Evolutionary conservation across 441 rosid species (phyloP), one percentile per base, ranked within the genome.

Genomic region (Flueggea neowawraea): DNA sequence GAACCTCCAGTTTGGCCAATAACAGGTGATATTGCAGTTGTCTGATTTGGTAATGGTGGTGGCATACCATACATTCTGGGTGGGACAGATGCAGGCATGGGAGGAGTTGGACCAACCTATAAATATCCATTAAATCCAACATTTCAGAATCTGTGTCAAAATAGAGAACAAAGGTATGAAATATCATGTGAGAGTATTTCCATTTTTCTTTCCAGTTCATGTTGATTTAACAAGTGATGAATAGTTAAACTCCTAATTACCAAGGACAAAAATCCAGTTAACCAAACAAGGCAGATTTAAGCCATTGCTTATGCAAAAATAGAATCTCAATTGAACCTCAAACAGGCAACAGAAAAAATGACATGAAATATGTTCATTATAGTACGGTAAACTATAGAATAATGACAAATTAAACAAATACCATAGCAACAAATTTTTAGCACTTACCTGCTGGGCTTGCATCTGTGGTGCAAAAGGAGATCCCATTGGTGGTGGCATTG

Each of bases 401-500:
- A 9, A 10, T 47, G 14, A 47, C 5, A 47, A 47, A 11, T 47
- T 11, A 10, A 12, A 47, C n/a, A 47, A 47, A 4, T 2, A 14
- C 50, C 4, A 0, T 8, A 36, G 9, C 50, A 10, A 13, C 39
- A 52, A 69, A 54, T 41, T 41, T 17, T 60, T 17, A 43, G 45
- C 54, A 69, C 73, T 69, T 70, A 88, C 97, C 81, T 73, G 84
- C 48, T 74, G 88, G 33, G 70, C 63, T 64, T 70, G 88, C 76
- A 70, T 60, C 61, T 75, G 92, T 73, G 78, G 91, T 73, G 82
- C 88, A 74, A 77, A 88, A 55, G 94, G 83, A 58, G 75, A 67
- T 75, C 74, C 72, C 13, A 75, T 32, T 14, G 81, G 76, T 5
- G 80, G 74, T 4, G 80, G 73, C 58, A 81, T 67, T 49, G 75